These are phyloP conservation scores for Alternaria tenuissima DNA, from an alignment of 2,329 filamentous ascomycete species.

Conservation along the genomic window DNA sequence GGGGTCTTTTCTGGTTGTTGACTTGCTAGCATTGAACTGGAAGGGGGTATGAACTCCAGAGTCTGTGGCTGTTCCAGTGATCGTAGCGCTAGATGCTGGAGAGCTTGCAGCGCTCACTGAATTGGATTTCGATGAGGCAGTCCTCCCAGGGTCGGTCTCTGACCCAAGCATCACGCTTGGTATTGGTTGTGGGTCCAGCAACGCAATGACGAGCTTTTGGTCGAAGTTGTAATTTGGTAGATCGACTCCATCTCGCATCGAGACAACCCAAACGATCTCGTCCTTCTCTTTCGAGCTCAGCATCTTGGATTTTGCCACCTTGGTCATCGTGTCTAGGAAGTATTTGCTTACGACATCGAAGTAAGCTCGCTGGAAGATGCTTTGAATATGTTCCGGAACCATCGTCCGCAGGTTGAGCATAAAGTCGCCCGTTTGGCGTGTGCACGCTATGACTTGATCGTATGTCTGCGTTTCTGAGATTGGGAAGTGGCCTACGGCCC, in stretches of 20 bases:
- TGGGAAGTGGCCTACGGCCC: constrained; percentile 38
- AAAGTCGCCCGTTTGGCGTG: constrained; percentile 30
- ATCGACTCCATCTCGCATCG: constrained; percentile 25
- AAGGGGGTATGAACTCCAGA: constrained; percentile 16
- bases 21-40: constrained; percentile 25
- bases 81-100: background rate
- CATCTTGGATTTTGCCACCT: constrained; percentile 17
- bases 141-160: background rate
- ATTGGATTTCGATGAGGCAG: background rate
- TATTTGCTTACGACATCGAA: constrained; percentile 36
- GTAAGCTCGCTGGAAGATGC: constrained; percentile 35
- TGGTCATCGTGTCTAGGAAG: constrained; percentile 31
- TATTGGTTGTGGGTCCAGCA: constrained; percentile 25
- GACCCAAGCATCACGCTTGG: background rate
- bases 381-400: constrained; percentile 35
- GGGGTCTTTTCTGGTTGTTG: background rate
- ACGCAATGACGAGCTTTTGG: constrained; percentile 35
- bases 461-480: constrained; percentile 34
- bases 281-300: constrained; percentile 32
- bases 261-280: constrained; percentile 32
- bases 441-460: constrained; percentile 36
- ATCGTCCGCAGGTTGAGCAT: constrained; percentile 27
- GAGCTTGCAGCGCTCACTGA: background rate
- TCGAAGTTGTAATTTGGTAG: constrained; percentile 37
- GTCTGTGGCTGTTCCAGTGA: background rate